A percentile compares a stretch with the other conserved stretches of the same genome.
Evolutionary conservation across 345 rosid genomes (phyloP).

Genomic region (Sisymbrium altissimum): DNA sequence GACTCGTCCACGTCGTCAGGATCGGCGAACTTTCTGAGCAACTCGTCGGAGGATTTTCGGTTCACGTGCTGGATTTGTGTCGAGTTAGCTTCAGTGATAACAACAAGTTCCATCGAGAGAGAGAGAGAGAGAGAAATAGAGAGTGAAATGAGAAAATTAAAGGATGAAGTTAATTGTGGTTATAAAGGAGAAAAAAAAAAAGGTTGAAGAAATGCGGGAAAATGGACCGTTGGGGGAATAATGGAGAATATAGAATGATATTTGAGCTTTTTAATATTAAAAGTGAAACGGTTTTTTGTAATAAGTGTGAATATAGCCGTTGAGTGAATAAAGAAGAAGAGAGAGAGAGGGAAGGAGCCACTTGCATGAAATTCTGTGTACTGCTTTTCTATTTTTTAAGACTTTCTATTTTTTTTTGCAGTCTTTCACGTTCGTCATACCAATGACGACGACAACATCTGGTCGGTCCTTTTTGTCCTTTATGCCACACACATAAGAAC

Average conservation of each 20-base stretch:
- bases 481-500: not conserved
- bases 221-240: slow-evolving; percentile 62
- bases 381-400: not conserved
- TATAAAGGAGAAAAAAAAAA: slow-evolving; percentile 14
- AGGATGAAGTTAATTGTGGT: not conserved
- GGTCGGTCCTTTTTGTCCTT: slow-evolving; percentile 29
- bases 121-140: not conserved
- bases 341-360: no score
- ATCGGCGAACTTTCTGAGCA: slow-evolving; percentile 80
- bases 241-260: not conserved
- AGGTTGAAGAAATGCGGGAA: slow-evolving; percentile 22
- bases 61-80: slow-evolving; percentile 56
- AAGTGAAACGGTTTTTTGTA: not conserved
- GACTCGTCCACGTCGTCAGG: slow-evolving; percentile 33
- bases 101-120: slow-evolving; percentile 25
- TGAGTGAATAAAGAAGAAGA: slow-evolving; percentile 14
- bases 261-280: not conserved
- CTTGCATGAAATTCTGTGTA: slow-evolving; percentile 27
- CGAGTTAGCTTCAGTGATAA: not conserved
- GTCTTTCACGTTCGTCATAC: slow-evolving; percentile 11
- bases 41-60: slow-evolving; percentile 74
- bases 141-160: not conserved
- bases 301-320: slow-evolving; percentile 34
- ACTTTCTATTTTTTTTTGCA: not conserved
- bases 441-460: slow-evolving; percentile 14